A percentile compares a stretch with the other conserved stretches of the same genome.
phyloP scores from a whole-genome alignment of 768 basidiomycete genomes.

The Plicaturopsis crispa region DNA sequence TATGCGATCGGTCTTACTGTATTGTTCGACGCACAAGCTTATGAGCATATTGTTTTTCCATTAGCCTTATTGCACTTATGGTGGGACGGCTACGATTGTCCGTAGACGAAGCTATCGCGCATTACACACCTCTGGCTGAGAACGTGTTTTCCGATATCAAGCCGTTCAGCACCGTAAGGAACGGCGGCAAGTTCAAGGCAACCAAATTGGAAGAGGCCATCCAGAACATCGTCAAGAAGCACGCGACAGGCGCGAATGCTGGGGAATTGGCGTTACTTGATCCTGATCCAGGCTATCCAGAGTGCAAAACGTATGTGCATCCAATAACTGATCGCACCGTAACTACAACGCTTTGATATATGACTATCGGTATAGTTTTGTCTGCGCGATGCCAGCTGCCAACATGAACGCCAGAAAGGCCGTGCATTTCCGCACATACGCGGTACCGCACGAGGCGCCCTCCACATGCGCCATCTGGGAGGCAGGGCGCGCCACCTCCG shows the following conservation, averaged over 20 bases:
- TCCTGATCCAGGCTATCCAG: background rate
- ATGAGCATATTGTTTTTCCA: too few species aligned
- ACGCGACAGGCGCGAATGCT: background rate
- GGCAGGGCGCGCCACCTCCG: slow-evolving; percentile 21
- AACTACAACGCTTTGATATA: background rate
- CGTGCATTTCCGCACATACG: slow-evolving; percentile 1
- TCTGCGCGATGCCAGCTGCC: slow-evolving; percentile 1
- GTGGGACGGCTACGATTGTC: slow-evolving; percentile 18
- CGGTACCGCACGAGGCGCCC: background rate
- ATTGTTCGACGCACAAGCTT: background rate
- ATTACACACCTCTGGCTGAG: slow-evolving; percentile 10
- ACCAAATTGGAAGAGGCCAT: background rate
- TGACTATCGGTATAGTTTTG: slow-evolving; percentile 1
- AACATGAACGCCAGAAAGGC: background rate
- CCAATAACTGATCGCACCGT: background rate
- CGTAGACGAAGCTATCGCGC: slow-evolving; percentile 12
- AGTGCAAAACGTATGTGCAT: background rate
- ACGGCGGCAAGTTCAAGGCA: background rate
- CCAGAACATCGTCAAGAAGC: background rate
- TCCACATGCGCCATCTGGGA: slow-evolving; percentile 19
- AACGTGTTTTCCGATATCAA: background rate
- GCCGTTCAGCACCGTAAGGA: too few species aligned
- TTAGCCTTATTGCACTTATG: slow-evolving; percentile 16
- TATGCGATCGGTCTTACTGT: slow-evolving; percentile 3
- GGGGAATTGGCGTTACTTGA: background rate